Conservation (phyloP, 768 basidiomycete species). For the Termitomyces sp. region DNA sequence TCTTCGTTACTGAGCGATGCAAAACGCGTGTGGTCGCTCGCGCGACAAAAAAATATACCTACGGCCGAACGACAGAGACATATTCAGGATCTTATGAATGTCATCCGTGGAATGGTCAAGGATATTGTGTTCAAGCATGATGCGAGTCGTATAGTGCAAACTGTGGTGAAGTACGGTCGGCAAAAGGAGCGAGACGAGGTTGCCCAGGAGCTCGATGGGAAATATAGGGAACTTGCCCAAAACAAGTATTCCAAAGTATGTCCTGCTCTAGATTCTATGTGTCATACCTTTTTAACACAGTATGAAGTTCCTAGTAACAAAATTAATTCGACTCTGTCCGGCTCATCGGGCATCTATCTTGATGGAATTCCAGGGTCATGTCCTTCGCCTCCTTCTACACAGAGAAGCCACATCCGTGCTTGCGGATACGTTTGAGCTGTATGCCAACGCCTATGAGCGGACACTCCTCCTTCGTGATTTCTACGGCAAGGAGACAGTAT, state of each 20-base stretch:
- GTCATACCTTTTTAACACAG: not conserved
- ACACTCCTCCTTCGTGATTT: slow-evolving; percentile 79
- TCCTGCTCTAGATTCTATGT: not conserved
- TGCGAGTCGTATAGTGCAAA: slow-evolving; percentile 81
- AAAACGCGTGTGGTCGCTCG: slow-evolving; percentile 73
- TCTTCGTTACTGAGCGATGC: slow-evolving; percentile 63
- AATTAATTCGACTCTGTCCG: slow-evolving; percentile 73
- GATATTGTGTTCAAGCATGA: slow-evolving; percentile 91
- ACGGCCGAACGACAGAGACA: slow-evolving; percentile 70
- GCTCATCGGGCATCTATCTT: slow-evolving; percentile 71
- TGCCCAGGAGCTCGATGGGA: slow-evolving; percentile 77
- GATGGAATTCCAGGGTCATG: slow-evolving; percentile 68
- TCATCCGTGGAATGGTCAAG: slow-evolving; percentile 75
- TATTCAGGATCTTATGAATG: slow-evolving; percentile 65
- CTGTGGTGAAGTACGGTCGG: slow-evolving; percentile 75
- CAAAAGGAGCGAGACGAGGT: slow-evolving; percentile 74
- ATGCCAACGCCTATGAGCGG: slow-evolving; percentile 81
- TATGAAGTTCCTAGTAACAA: slow-evolving; percentile 69
- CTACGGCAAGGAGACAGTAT: slow-evolving; percentile 80
- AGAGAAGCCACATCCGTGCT: slow-evolving; percentile 79
- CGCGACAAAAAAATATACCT: slow-evolving; percentile 65
- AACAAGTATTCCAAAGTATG: slow-evolving; percentile 87
- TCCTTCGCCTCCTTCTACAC: slow-evolving; percentile 77
- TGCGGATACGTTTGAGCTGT: slow-evolving; percentile 85
- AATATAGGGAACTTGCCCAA: slow-evolving; percentile 71